Evolutionary conservation across 2,329 filamentous ascomycete genomes (phyloP).

Genomic region (Epichloe brachyelytri): DNA sequence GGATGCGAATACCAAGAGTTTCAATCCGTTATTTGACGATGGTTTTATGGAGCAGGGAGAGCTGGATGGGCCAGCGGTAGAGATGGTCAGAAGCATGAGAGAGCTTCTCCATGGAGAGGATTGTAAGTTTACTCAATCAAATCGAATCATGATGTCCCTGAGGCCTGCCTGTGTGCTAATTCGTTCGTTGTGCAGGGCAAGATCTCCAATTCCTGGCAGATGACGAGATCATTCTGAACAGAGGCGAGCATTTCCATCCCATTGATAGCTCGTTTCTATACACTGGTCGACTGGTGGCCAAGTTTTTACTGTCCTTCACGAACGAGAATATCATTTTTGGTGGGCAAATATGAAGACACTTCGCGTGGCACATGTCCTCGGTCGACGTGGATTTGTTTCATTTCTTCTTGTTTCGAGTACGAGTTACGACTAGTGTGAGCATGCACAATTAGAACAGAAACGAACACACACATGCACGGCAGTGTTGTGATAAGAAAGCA

Average conservation of each 20-base stretch:
- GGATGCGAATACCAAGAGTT: conserved; percentile 35
- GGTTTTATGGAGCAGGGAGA: conserved; percentile 28
- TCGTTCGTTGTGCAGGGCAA: conserved; percentile 16
- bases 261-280: conserved; percentile 37
- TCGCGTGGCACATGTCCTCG: background rate
- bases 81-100: conserved; percentile 33
- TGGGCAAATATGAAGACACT: conserved; percentile 9
- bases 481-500: conserved; percentile 11
- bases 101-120: conserved; percentile 29
- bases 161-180: background rate
- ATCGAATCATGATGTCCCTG: background rate
- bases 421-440: background rate
- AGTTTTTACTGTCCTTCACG: conserved; percentile 42
- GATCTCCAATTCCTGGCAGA: conserved; percentile 30
- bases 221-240: conserved; percentile 32
- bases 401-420: background rate
- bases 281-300: conserved; percentile 37
- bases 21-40: conserved; percentile 41
- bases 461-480: background rate
- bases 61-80: conserved; percentile 31
- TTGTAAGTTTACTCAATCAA: conserved; percentile 25
- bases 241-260: conserved; percentile 32
- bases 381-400: background rate
- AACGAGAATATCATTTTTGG: conserved; percentile 37
- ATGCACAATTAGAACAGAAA: background rate